These are phyloP conservation scores for Phialocephala subalpina DNA, from an alignment of 2,329 filamentous ascomycete species.

Conservation along the genomic window DNA sequence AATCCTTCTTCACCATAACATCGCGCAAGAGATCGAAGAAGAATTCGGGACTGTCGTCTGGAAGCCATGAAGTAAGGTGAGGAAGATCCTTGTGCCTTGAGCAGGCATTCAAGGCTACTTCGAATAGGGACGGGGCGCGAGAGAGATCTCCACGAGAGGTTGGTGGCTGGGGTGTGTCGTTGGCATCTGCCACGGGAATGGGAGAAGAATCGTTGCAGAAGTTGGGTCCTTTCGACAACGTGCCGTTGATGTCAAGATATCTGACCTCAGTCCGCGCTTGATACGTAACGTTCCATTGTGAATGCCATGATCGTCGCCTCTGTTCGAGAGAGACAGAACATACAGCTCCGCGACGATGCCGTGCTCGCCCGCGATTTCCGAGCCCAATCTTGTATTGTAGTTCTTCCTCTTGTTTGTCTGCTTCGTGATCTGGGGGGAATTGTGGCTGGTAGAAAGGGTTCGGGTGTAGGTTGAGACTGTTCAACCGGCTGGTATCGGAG, in stretches of 20 bases:
- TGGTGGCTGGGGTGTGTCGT: conserved; percentile 34
- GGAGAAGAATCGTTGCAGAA: conserved; percentile 24
- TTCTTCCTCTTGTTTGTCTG: conserved; percentile 17
- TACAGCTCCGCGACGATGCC: conserved; percentile 7
- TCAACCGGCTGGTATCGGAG: conserved; percentile 52
- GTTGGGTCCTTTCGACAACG: conserved; percentile 38
- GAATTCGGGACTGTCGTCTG: conserved; percentile 34
- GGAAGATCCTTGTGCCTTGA: conserved; percentile 30
- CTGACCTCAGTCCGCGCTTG: conserved; percentile 40
- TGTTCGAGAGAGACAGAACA: conserved; percentile 11
- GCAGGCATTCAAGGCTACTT: conserved; percentile 41
- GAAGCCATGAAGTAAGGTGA: conserved; percentile 33
- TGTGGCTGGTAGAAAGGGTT: conserved; percentile 66
- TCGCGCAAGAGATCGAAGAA: conserved; percentile 33
- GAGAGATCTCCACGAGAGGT: conserved; percentile 31
- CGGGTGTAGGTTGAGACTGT: conserved; percentile 63
- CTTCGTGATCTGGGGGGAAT: conserved; percentile 20
- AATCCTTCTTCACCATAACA: conserved; percentile 51
- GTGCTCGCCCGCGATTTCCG: conserved; percentile 16
- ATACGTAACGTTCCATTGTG: conserved; percentile 39
- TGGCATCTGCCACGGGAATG: conserved; percentile 27
- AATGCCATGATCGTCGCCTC: conserved; percentile 25
- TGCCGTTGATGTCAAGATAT: conserved; percentile 41
- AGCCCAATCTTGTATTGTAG: conserved; percentile 25
- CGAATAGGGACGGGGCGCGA: conserved; percentile 41